Evolutionary conservation across 1,139 yeast genomes (phyloP).

Genomic region (Candida sanyaensis): DNA sequence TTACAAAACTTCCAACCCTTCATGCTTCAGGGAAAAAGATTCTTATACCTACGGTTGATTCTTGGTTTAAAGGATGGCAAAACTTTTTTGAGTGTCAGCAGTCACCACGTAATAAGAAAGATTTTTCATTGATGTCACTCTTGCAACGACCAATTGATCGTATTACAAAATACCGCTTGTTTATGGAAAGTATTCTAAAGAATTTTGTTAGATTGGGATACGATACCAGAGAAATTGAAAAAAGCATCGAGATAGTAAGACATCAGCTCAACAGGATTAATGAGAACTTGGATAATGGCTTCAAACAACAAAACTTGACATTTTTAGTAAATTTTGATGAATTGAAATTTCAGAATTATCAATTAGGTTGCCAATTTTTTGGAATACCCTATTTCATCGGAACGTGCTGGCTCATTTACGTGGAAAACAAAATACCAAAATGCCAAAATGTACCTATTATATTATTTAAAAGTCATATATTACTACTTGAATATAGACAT

Average conservation of each 20-base stretch:
- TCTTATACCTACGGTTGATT: not conserved
- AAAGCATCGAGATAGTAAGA: slow-evolving; percentile 4
- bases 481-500: slow-evolving; percentile 23
- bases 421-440: slow-evolving; percentile 20
- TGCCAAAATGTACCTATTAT: slow-evolving; percentile 37
- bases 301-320: not conserved
- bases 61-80: slow-evolving; percentile 35
- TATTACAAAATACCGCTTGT: slow-evolving; percentile 50
- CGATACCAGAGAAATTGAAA: slow-evolving; percentile 1
- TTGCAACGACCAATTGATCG: slow-evolving; percentile 57
- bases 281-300: slow-evolving; percentile 1
- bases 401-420: slow-evolving; percentile 40
- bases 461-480: slow-evolving; percentile 53
- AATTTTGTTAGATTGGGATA: slow-evolving; percentile 12
- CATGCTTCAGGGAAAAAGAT: not conserved
- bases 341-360: slow-evolving; percentile 10
- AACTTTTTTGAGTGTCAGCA: slow-evolving; percentile 47
- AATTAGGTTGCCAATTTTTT: slow-evolving; percentile 33
- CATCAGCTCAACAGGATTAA: slow-evolving; percentile 8
- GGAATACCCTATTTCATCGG: slow-evolving; percentile 45
- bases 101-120: slow-evolving; percentile 29
- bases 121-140: slow-evolving; percentile 51
- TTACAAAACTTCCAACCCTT: not conserved
- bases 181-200: slow-evolving; percentile 42
- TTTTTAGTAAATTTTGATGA: slow-evolving; percentile 16